A percentile compares a stretch with the other conserved stretches of the same genome.
phyloP scores from a whole-genome alignment of 495 filamentous ascomycete genomes.

The Tricharina praecox region DNA sequence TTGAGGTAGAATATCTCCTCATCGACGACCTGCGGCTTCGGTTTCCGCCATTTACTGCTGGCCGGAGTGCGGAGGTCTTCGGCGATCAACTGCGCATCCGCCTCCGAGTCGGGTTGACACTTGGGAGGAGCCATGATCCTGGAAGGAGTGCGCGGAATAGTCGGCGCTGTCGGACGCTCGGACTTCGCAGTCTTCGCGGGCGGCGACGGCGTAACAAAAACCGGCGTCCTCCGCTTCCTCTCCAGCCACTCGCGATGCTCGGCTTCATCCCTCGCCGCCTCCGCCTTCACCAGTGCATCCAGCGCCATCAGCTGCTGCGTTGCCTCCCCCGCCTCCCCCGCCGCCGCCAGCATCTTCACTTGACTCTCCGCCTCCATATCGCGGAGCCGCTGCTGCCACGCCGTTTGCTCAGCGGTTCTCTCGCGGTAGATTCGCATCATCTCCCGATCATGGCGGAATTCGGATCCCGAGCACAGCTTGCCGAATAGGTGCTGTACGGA shows the following conservation, averaged over 20 bases:
- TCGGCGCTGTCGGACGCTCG: too few species aligned
- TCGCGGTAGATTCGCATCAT: conserved; percentile 31
- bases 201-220: too few species aligned
- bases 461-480: conserved; percentile 40
- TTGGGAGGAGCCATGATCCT: too few species aligned
- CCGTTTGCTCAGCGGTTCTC: conserved; percentile 1
- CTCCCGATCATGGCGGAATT: conserved; percentile 49
- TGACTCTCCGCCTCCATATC: background rate
- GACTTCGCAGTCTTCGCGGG: too few species aligned
- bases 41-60: too few species aligned
- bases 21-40: background rate
- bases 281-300: background rate
- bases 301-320: background rate
- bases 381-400: background rate
- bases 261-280: background rate
- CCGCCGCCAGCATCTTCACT: background rate
- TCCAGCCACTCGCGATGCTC: too few species aligned
- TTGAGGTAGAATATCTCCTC: background rate
- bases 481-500: conserved; percentile 57
- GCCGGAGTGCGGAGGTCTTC: too few species aligned
- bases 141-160: too few species aligned
- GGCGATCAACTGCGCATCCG: too few species aligned
- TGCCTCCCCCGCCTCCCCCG: too few species aligned
- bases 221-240: too few species aligned
- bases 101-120: background rate